A percentile compares a stretch with the other conserved stretches of the same genome.
phyloP scores from a whole-genome alignment of 2,329 filamentous ascomycete species.

The Cryphonectria parasitica region DNA sequence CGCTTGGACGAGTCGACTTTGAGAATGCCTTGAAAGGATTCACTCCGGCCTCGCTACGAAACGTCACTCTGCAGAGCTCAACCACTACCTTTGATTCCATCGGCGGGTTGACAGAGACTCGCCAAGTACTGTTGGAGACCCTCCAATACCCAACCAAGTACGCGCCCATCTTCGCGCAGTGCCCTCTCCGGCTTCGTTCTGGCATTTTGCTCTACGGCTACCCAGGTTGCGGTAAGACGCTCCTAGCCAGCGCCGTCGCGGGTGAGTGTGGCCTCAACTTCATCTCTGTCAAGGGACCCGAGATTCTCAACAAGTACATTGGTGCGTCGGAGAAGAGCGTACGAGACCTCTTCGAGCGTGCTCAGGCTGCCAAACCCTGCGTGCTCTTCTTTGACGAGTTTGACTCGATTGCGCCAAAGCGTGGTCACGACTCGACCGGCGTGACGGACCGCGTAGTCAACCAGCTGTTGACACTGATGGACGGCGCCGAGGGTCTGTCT shows the following conservation, averaged over 20 bases:
- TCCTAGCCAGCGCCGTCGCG: slow-evolving; percentile 94
- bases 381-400: slow-evolving; percentile 99
- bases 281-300: slow-evolving; percentile 96
- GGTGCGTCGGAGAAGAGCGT: slow-evolving; percentile 96
- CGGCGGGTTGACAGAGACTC: slow-evolving; percentile 82
- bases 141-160: slow-evolving; percentile 97
- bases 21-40: slow-evolving; percentile 85
- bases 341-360: slow-evolving; percentile 91
- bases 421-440: slow-evolving; percentile 94
- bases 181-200: slow-evolving; percentile 90
- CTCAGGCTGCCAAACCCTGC: slow-evolving; percentile 86
- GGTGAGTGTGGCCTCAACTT: slow-evolving; percentile 98
- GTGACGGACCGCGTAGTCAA: slow-evolving; percentile 99
- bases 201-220: slow-evolving; percentile 93
- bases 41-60: slow-evolving; percentile 90
- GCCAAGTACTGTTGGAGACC: slow-evolving; percentile 91
- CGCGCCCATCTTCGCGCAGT: slow-evolving; percentile 95
- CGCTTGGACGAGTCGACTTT: slow-evolving; percentile 76
- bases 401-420: slow-evolving; percentile 94
- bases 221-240: slow-evolving; percentile 94
- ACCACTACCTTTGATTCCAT: slow-evolving; percentile 93
- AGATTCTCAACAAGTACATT: slow-evolving; percentile 99
- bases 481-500: slow-evolving; percentile 91
- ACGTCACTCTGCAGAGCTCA: slow-evolving; percentile 90
- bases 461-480: slow-evolving; percentile 98